Evolutionary conservation across 805 yeast genomes (phyloP).

Genomic region (Grigorovia transvaalensis): DNA sequence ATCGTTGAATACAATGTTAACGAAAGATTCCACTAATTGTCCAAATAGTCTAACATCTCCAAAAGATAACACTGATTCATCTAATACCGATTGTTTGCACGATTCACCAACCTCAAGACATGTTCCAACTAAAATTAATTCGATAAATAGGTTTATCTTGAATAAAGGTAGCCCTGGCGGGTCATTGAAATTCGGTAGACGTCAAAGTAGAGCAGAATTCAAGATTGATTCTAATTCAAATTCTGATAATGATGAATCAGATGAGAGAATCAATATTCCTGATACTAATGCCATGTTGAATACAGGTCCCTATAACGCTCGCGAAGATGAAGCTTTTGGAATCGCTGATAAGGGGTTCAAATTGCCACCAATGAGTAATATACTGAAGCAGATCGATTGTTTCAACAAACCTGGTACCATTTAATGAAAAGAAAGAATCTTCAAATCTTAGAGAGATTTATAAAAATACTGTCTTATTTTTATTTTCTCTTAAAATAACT

Average conservation of each 20-base stretch:
- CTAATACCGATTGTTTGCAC: background rate
- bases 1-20: constrained; percentile 9
- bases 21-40: background rate
- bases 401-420: constrained; percentile 25
- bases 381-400: constrained; percentile 17
- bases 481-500: background rate
- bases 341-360: constrained; percentile 6
- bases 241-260: constrained; percentile 6
- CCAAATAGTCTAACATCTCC: background rate
- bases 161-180: background rate
- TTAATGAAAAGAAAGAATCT: background rate
- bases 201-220: background rate
- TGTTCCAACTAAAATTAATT: background rate
- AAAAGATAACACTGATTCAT: background rate
- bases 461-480: too few species aligned
- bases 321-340: constrained; percentile 8
- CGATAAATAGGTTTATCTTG: background rate
- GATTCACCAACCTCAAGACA: background rate
- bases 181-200: background rate
- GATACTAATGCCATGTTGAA: too few species aligned
- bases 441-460: background rate
- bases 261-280: too few species aligned
- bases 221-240: background rate
- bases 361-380: constrained; percentile 22
- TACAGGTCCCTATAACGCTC: constrained; percentile 1